Conservation (phyloP, 192 early-diverging fungal genomes). For the Rhizoclosmatium sp. region DNA sequence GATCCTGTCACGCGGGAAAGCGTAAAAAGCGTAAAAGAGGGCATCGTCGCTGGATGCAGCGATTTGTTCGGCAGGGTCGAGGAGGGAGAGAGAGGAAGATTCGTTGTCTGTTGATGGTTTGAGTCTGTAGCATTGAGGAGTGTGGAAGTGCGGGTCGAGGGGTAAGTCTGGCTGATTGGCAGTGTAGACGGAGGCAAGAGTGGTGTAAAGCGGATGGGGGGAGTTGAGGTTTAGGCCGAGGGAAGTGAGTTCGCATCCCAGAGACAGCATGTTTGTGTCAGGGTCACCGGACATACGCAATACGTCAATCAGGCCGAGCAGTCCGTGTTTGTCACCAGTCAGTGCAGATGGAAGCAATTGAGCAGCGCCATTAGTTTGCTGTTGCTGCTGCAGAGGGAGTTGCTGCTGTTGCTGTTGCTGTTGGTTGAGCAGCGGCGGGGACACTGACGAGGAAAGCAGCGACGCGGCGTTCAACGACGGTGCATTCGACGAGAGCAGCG, state of each 20-base stretch:
- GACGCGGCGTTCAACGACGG: not conserved
- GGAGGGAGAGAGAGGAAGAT: not conserved
- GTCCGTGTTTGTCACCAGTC: conserved; percentile 73
- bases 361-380: not conserved
- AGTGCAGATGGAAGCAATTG: conserved; percentile 28
- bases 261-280: conserved; percentile 79
- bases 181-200: conserved; percentile 90
- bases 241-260: conserved; percentile 90
- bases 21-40: conserved; percentile 98
- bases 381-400: conserved; percentile 22
- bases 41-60: conserved; percentile 84
- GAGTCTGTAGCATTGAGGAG: conserved; percentile 81
- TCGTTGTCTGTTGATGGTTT: conserved; percentile 52
- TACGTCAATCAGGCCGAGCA: conserved; percentile 87
- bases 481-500: no score
- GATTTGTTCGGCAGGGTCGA: conserved; percentile 71
- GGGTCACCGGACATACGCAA: conserved; percentile 78
- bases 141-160: conserved; percentile 80
- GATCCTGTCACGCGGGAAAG: conserved; percentile 88
- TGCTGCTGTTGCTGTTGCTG: conserved; percentile 41
- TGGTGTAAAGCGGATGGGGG: conserved; percentile 72
- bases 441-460: conserved; percentile 26
- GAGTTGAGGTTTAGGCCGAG: conserved; percentile 72
- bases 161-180: conserved; percentile 57
- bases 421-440: conserved; percentile 23